These are phyloP conservation scores for Astraeus odoratus DNA, from an alignment of 768 basidiomycete genomes.

Conservation along the genomic window DNA sequence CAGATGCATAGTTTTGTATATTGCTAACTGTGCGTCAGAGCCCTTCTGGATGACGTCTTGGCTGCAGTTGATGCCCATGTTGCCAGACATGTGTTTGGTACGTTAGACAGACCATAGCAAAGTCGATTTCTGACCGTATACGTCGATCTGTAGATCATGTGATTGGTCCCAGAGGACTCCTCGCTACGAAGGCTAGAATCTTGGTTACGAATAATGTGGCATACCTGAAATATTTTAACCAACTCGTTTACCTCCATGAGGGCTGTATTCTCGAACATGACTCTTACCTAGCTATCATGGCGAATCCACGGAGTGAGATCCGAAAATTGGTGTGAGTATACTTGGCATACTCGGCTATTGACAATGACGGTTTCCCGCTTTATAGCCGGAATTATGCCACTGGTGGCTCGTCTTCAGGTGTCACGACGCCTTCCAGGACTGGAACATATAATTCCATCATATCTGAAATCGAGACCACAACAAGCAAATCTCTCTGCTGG, in stretches of 20 bases:
- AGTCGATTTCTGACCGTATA: slow-evolving; percentile 1
- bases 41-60: slow-evolving; percentile 86
- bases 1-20: background rate
- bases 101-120: background rate
- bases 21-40: slow-evolving; percentile 28
- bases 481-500: slow-evolving; percentile 53
- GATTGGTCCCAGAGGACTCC: slow-evolving; percentile 77
- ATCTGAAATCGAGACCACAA: slow-evolving; percentile 27
- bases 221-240: slow-evolving; percentile 74
- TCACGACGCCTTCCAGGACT: slow-evolving; percentile 40
- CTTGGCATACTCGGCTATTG: background rate
- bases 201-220: slow-evolving; percentile 84
- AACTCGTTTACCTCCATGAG: slow-evolving; percentile 66
- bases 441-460: slow-evolving; percentile 12
- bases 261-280: slow-evolving; percentile 80
- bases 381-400: slow-evolving; percentile 41
- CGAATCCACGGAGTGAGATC: slow-evolving; percentile 56
- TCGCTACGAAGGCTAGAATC: slow-evolving; percentile 77
- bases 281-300: slow-evolving; percentile 52
- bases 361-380: background rate
- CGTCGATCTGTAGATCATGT: slow-evolving; percentile 60
- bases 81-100: slow-evolving; percentile 79
- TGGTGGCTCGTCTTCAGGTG: slow-evolving; percentile 32
- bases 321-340: slow-evolving; percentile 67
- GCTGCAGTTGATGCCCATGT: slow-evolving; percentile 85